Evolutionary conservation across 768 basidiomycete genomes (phyloP), one percentile per base, ranked within the genome.

Genomic region (Amanita thiersii): DNA sequence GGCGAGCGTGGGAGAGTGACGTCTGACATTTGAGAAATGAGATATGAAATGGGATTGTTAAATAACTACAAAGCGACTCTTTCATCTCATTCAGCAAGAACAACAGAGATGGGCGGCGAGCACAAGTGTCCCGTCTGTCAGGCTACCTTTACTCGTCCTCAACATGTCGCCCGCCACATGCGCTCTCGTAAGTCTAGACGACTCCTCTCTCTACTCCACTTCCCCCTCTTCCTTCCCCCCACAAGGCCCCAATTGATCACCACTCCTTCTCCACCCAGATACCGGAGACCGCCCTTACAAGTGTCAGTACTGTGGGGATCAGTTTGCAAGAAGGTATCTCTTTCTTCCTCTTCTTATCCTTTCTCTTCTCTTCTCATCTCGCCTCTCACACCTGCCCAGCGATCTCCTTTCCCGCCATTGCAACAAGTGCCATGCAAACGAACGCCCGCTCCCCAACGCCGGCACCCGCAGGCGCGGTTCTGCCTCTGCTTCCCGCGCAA

Each of bases 271-370:
- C 20, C 35, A 20, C 29, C 39, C 63, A 89, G 87, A 91, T 62
- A 90, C 87, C 28, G 87, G 87, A 44, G 87, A 90, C 68, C 71
- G 88, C 32, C 88, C 88, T 6, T 91, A 91, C 70, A 87, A 86
- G 55, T 91, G 88, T 52, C 80, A 81, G 54, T 74, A 80, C 49
- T 91, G 88, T 59, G 87, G 87, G 26, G 88, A 91, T 65, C 86
- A 89, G 62, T 91, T 91, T 55, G 88, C 88, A 1, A 63, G 88
- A 55, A 88, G 86, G 86, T 83, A 59, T 56, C 37, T 43, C 33
- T 18, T 58, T 57, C 39, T 40, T 39, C 18, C 19, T 38, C 47
- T 43, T 39, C 26, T 31, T 37, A 5, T 15, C 39, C 45, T 38
- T 23, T 37, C 37, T 18, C 29, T 42, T 32, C 39, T 41, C 34